Percentiles rank a stretch among this genome's conserved stretches.
phyloP scores from a whole-genome alignment of 257 asterid genomes.

The Solanum sejunctum region DNA sequence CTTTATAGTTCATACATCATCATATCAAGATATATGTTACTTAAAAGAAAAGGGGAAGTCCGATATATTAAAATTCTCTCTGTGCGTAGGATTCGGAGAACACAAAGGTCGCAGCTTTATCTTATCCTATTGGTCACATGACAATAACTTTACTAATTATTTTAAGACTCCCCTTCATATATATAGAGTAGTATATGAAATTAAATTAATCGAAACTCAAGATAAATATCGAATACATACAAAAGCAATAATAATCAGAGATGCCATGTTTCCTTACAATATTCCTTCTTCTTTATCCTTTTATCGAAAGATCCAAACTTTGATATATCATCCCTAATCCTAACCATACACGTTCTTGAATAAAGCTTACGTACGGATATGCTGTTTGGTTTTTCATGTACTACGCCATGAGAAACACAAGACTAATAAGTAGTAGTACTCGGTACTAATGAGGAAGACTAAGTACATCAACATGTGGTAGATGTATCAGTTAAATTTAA shows the following conservation, averaged over 20 bases:
- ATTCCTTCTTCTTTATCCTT: slow-evolving; percentile 5
- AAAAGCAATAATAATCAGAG: neutral
- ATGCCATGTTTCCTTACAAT: slow-evolving; percentile 1
- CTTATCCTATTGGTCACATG: no score
- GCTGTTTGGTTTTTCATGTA: neutral
- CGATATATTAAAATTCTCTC: no score
- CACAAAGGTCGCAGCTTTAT: no score
- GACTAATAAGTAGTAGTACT: neutral
- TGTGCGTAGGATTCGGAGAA: no score
- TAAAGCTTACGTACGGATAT: neutral
- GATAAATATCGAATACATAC: neutral
- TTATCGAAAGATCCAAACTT: neutral
- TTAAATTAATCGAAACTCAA: neutral
- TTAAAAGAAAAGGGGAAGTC: no score
- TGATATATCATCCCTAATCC: neutral
- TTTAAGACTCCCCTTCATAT: no score
- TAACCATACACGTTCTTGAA: neutral
- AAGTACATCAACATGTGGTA: no score
- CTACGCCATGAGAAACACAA: neutral
- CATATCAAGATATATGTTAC: neutral
- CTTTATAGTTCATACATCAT: slow-evolving; percentile 6
- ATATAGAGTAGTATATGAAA: no score
- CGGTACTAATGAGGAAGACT: neutral
- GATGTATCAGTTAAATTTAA: neutral
- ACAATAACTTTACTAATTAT: no score